Evolutionary conservation across 306 rosid species (phyloP), one percentile per base, ranked within the genome.

Genomic region (Alnus glutinosa): DNA sequence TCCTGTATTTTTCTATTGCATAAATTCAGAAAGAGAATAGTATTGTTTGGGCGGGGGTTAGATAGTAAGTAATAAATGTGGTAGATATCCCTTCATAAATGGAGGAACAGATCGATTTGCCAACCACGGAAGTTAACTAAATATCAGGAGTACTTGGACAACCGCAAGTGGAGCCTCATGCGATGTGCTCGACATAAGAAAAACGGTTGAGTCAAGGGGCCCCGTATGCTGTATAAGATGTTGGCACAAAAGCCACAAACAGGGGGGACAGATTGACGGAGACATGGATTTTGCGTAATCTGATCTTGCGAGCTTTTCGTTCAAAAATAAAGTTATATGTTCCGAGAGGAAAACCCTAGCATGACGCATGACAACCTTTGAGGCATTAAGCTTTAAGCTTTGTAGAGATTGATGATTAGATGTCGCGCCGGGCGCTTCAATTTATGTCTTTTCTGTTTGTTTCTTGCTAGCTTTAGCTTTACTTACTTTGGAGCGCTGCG

Each of bases 281-380:
- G 76, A 42, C 59, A 49, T 39, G 23, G 85, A 76, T 81, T 81
- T 62, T 73, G 75, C 73, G 70, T 70, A 42, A 4, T 80, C 79
- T 69, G 81, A 79, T 80, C 74, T 64, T 66, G 12, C n/a, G 57
- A 70, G 70, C 55, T 73, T 77, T 77, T 50, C 14, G 44, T 39
- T 11, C 5, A 63, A 30, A 76, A 32, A 44, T 16, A 78, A 69
- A 47, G 44, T 71, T 72, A 3, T 52, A 36, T 44, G 77, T 46
- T 44, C 2, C 37, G 1, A 34, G 28, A 34, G 37, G 37, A 34
- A 34, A 34, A 34, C 28, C 28, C 28, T 23, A 23, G 28, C 28
- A 23, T 23, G 28, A 23, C 28, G 28, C 28, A 23, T 23, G 28
- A 23, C 28, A 23, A 23, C 37, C 37, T 34, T 34, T 34, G 37